Conservation (phyloP, 2,329 filamentous ascomycete genomes). For the Cercospora sp. region DNA sequence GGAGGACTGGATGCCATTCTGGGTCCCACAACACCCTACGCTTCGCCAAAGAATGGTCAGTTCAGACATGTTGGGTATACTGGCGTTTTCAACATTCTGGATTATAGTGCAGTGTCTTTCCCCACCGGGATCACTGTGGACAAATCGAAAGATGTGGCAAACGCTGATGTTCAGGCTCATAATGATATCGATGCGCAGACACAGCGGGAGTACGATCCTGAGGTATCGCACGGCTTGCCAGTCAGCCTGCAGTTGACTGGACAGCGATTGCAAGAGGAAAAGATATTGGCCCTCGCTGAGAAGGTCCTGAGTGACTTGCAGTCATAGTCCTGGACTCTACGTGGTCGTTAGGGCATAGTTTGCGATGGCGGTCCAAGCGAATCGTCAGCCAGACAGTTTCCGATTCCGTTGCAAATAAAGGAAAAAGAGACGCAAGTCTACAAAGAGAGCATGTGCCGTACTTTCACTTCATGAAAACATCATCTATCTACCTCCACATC, state of each 20-base stretch:
- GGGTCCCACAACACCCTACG: conserved; percentile 49
- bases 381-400: background rate
- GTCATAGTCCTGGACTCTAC: background rate
- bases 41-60: conserved; percentile 44
- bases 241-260: conserved; percentile 39
- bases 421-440: too few species aligned
- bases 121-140: conserved; percentile 45
- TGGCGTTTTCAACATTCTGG: conserved; percentile 50
- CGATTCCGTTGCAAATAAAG: background rate
- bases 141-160: conserved; percentile 40
- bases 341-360: background rate
- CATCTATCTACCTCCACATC: background rate
- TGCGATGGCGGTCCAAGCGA: background rate
- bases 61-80: conserved; percentile 49
- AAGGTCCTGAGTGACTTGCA: conserved; percentile 28
- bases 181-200: conserved; percentile 44
- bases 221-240: conserved; percentile 46
- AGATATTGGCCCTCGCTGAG: conserved; percentile 38
- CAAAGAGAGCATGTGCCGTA: too few species aligned
- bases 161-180: conserved; percentile 32
- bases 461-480: background rate
- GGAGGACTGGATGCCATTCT: conserved; percentile 49
- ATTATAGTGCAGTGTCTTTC: conserved; percentile 50
- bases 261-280: conserved; percentile 40
- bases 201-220: conserved; percentile 38